phyloP scores from a whole-genome alignment of 208 protist genomes.

The Acanthamoeba polyphaga region DNA sequence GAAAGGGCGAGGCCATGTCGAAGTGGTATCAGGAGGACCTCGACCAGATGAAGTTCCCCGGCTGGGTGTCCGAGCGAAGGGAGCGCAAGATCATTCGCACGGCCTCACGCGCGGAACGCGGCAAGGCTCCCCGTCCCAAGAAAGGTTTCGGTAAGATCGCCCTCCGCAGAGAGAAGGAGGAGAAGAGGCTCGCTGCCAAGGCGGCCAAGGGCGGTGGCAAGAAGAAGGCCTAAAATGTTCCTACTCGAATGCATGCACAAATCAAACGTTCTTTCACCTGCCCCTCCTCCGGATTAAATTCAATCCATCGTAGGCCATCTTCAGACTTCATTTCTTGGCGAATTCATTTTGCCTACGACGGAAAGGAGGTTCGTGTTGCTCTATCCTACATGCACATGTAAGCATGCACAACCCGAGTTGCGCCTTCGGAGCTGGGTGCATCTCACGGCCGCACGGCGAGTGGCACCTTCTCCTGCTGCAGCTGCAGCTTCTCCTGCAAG shows the following conservation, averaged over 20 bases:
- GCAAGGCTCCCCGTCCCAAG: constrained; percentile 57
- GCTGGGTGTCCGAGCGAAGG: background rate
- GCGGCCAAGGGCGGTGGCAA: constrained; percentile 54
- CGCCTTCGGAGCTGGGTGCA: background rate
- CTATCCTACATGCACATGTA: background rate
- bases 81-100: constrained; percentile 1
- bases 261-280: background rate
- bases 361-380: background rate
- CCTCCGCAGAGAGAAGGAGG: constrained; percentile 51
- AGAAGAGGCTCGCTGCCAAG: constrained; percentile 73
- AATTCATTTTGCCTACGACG: no score
- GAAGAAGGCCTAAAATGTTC: constrained; percentile 54
- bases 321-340: no score
- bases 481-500: constrained; percentile 47
- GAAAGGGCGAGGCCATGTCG: constrained; percentile 52
- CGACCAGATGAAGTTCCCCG: constrained; percentile 53
- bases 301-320: no score
- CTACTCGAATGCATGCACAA: no score
- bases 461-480: constrained; percentile 2
- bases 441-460: background rate
- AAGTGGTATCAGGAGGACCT: constrained; percentile 54
- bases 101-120: background rate
- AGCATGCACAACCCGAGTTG: background rate
- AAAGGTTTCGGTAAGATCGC: constrained; percentile 62
- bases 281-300: no score